Evolutionary conservation across 208 protist genomes (phyloP).

Genomic region (Crithidia fasciculata): DNA sequence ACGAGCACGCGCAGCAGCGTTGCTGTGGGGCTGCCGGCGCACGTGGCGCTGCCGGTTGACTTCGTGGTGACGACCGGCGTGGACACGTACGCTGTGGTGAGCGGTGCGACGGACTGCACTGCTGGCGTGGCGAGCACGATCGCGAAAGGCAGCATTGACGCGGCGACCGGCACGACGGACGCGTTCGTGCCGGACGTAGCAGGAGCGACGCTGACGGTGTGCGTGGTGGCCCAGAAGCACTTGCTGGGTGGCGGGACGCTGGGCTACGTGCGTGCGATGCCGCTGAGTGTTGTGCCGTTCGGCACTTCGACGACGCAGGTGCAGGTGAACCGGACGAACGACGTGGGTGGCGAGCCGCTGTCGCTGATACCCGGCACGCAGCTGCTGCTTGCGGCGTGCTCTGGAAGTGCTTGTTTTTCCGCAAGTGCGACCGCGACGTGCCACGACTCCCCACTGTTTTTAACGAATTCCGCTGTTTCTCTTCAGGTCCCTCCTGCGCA

Average conservation of each 20-base stretch:
- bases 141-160: constrained; percentile 37
- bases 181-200: constrained; percentile 29
- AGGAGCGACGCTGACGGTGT: background rate
- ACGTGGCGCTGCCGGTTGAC: background rate
- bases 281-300: no score
- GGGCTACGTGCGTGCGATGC: no score
- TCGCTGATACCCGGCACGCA: constrained; percentile 27
- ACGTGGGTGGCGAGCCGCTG: constrained; percentile 24
- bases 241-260: constrained; percentile 14
- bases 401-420: constrained; percentile 21
- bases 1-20: background rate
- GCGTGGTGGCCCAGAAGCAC: constrained; percentile 24
- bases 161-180: constrained; percentile 11
- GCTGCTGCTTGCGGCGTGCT: constrained; percentile 53
- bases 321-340: constrained; percentile 46
- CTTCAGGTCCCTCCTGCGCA: no score
- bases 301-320: no score
- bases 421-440: constrained; percentile 29
- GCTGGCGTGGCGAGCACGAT: constrained; percentile 34
- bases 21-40: background rate
- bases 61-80: background rate
- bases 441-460: constrained; percentile 1
- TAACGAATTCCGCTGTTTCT: no score
- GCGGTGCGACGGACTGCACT: background rate
- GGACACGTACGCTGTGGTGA: background rate